Base-by-base conservation (phyloP, 176 grass and related monocot genomes). In the Bothriochloa decipiens region DNA sequence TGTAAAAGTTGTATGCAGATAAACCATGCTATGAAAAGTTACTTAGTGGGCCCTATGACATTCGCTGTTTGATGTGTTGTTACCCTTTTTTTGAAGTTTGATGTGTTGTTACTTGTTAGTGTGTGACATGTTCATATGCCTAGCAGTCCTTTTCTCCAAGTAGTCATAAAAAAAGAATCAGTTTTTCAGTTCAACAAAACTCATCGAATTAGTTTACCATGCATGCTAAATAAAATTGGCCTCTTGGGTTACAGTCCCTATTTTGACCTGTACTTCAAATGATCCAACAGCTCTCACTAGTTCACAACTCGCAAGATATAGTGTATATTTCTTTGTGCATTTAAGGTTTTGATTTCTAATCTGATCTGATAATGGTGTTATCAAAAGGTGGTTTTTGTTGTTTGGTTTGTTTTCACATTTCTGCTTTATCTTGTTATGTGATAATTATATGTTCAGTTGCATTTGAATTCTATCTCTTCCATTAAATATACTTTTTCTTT, bases 401-500 rank as follows among this genome's bases (percentile, higher is more conserved):
- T 72, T 55, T 26, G 82, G 60, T 80, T 82, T 74, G 22, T 55
- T 75, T 73, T 49, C 28, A 42, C 29, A 62, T 50, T 75, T 83
- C 68, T 9, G 49, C 36, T 49, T 65, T 79, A 55, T 81, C 57
- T 60, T 23, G 57, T 60, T 60, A 11, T 58, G 29, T 72, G 32
- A 73, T 11, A 80, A 60, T 16, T 87, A 27, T 33, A 72, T 55
- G 2, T 29, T 83, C 57, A 40, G 40, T 68, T 73, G 49, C 6
- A 66, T 49, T 83, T 73, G 8, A 68, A 49, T 62, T 75, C 17
- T 49, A 69, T 70, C 18, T 53, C 72, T 80, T 74, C 12, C 46
- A 39, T 68, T 86, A 50, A 4, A 29, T 79, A 9, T 76, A 70
- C 62, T 36, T 17, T 77, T 69, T 83, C 2, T 75, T 82, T 84